These are phyloP conservation scores for Candida smagusa DNA, from an alignment of 1,139 yeast genomes.

Conservation along the genomic window DNA sequence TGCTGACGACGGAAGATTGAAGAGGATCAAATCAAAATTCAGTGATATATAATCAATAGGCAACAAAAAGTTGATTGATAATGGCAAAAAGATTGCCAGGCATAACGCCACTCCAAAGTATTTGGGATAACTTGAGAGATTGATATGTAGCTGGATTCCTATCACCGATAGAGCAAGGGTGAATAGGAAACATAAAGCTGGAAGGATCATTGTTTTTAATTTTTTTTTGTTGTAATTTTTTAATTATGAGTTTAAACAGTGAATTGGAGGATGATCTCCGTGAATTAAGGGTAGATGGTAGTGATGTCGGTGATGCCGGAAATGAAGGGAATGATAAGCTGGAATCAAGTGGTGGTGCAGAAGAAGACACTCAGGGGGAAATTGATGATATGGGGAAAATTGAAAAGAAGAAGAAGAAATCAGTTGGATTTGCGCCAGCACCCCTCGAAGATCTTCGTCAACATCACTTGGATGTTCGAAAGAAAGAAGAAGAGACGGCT, in stretches of 20 bases:
- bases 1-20: constrained; percentile 37
- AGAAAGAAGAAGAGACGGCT: constrained; percentile 17
- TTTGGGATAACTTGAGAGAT: constrained; percentile 33
- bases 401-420: constrained; percentile 16
- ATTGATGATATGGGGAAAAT: too few species aligned
- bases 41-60: constrained; percentile 42
- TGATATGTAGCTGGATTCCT: constrained; percentile 38
- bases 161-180: constrained; percentile 29
- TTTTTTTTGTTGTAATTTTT: neutral
- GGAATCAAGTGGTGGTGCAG: too few species aligned
- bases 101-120: constrained; percentile 33
- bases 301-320: neutral
- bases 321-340: too few species aligned
- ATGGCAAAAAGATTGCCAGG: constrained; percentile 42
- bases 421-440: constrained; percentile 43
- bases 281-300: neutral
- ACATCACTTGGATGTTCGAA: constrained; percentile 29
- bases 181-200: constrained; percentile 25
- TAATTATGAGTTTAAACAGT: neutral
- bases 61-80: constrained; percentile 37
- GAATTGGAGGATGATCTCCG: neutral
- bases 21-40: constrained; percentile 19
- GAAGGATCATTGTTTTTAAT: constrained; percentile 31
- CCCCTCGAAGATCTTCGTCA: constrained; percentile 37
- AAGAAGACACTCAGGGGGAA: too few species aligned